Evolutionary conservation across 2,329 filamentous ascomycete genomes (phyloP).

Genomic region (Cytospora chrysosperma): DNA sequence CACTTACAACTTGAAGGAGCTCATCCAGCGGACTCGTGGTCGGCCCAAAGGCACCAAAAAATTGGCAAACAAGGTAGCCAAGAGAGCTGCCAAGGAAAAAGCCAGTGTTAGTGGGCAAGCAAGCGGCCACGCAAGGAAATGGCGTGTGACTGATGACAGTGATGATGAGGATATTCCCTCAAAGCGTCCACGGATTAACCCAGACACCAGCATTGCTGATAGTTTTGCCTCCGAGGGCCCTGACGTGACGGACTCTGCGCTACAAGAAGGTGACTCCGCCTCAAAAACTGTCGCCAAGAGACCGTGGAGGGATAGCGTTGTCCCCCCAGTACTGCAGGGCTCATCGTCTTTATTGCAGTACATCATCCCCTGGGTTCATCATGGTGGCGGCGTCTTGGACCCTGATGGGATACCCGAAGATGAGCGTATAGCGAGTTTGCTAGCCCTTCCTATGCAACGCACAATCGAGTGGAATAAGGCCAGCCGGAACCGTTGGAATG

Average conservation of each 20-base stretch:
- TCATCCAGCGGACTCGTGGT: background rate
- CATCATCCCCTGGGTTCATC: slow-evolving; percentile 1
- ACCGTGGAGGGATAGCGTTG: background rate
- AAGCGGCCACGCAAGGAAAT: background rate
- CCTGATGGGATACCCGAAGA: background rate
- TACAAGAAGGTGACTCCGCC: background rate
- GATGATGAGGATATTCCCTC: background rate
- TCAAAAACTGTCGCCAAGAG: background rate
- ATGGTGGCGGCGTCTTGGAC: background rate
- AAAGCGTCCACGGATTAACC: background rate
- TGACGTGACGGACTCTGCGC: background rate
- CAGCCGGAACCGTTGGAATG: background rate
- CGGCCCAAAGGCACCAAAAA: background rate
- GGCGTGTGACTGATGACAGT: background rate
- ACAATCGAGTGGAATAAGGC: slow-evolving; percentile 7
- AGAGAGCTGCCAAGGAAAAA: background rate
- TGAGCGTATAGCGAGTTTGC: background rate
- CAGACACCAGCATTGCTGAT: background rate
- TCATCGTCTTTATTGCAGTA: background rate
- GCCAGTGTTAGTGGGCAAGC: background rate
- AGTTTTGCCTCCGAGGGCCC: background rate
- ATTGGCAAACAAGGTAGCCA: background rate
- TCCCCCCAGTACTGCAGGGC: background rate
- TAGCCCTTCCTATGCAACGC: slow-evolving; percentile 1
- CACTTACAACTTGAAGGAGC: background rate